Base-by-base conservation (phyloP, 2,329 filamentous ascomycete species). In the Neurospora crassa region DNA sequence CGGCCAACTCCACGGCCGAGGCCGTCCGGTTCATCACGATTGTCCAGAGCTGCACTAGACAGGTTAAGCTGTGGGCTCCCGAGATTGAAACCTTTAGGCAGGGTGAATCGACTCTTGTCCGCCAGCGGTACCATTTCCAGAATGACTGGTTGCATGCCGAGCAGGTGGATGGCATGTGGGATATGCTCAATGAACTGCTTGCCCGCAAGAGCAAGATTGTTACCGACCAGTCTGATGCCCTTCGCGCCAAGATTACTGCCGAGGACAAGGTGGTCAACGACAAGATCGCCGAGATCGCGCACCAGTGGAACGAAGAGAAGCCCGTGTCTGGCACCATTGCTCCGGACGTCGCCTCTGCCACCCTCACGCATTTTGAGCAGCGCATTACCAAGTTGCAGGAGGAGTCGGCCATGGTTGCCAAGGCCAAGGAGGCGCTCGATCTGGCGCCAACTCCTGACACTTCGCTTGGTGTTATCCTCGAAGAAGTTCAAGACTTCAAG, bases 11-110 rank as follows among this genome's bases (percentile, higher is more conserved):
- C 1, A 99, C 96, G 5, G 95, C 95, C 0, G 94, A 98, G 79
- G 96, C 96, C 34, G 96, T 99, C 4, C 93, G 96, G 45, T 99
- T 99, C 82, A 99, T 99, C 79, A 99, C 96, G 0, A 94, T 95
- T 70, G 96, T 99, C 5, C 96, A 99, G 82, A 93, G 93, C 78
- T 97, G 94, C 83, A 97, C 96, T 84, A 90, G 94, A 68, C 96
- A 96, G 79, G 94, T 96, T 69, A 95, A 94, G 81, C 84, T 91
- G 4, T 99, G 96, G 96, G 94, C 93, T 7, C 95, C 95, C 0
- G 96, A 99, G 79, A 93, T 99, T 53, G 94, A 97, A 77, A 91
- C 93, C 68, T 99, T 99, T 84, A 90, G 94, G 40, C 94, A 98
- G 82, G 96, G 96, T 70, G 94, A 98, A 81, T 96, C 94, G 24